A percentile compares a stretch with the other conserved stretches of the same genome.
Evolutionary conservation across 2,329 filamentous ascomycete genomes (phyloP).

Genomic region (Calonectria pseudoreteaudii): DNA sequence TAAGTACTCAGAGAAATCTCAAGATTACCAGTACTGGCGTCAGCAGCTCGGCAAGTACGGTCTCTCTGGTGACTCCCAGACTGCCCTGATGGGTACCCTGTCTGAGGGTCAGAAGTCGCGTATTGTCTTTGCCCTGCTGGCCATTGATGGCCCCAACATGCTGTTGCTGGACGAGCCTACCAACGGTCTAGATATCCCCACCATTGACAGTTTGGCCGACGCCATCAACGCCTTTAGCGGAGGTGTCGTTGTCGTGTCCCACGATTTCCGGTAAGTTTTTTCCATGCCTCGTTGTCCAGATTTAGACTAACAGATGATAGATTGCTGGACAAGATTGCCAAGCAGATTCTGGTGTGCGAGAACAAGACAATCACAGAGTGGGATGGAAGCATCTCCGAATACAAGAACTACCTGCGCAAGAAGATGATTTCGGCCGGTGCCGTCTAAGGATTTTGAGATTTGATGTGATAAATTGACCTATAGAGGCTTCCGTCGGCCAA

Average conservation of each 20-base stretch:
- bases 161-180: slow-evolving; percentile 97
- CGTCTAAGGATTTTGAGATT: slow-evolving; percentile 68
- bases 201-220: slow-evolving; percentile 96
- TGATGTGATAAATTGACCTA: slow-evolving; percentile 43
- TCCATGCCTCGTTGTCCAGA: slow-evolving; percentile 2
- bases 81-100: slow-evolving; percentile 95
- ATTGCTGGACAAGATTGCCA: slow-evolving; percentile 98
- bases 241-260: slow-evolving; percentile 96
- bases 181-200: slow-evolving; percentile 99
- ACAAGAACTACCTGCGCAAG: slow-evolving; percentile 99
- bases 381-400: slow-evolving; percentile 90
- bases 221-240: slow-evolving; percentile 97
- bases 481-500: slow-evolving; percentile 43
- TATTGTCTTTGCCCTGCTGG: slow-evolving; percentile 96
- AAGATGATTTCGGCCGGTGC: slow-evolving; percentile 95
- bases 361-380: slow-evolving; percentile 93
- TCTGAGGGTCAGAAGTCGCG: slow-evolving; percentile 98
- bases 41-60: slow-evolving; percentile 97
- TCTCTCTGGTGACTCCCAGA: slow-evolving; percentile 92
- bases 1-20: slow-evolving; percentile 88
- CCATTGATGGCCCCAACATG: slow-evolving; percentile 98
- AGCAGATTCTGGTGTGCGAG: slow-evolving; percentile 99
- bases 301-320: slow-evolving; percentile 58
- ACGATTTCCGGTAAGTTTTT: slow-evolving; percentile 91
- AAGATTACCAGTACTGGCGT: slow-evolving; percentile 99